These are phyloP conservation scores for Aspergillus japonicus DNA, from an alignment of 2,329 filamentous ascomycete species.

Conservation along the genomic window DNA sequence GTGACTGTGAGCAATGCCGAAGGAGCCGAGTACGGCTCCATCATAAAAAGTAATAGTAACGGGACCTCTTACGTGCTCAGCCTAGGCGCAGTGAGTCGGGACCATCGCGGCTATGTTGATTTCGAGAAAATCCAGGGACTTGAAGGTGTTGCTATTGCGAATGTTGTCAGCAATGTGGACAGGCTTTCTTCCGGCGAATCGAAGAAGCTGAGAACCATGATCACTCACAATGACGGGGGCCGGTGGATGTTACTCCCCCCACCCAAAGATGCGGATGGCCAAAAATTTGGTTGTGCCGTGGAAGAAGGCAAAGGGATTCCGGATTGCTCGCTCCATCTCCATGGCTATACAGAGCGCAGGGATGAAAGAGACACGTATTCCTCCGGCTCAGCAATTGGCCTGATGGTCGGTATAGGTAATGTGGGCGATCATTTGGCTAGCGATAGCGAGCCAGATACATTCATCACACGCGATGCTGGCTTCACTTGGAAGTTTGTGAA, in stretches of 20 bases:
- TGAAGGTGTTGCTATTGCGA: constrained; percentile 86
- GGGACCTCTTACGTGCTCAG: constrained; percentile 92
- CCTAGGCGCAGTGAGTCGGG: constrained; percentile 75
- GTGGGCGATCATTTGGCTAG: constrained; percentile 71
- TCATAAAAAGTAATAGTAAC: constrained; percentile 98
- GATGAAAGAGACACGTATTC: constrained; percentile 85
- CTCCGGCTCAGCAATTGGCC: constrained; percentile 79
- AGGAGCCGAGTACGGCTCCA: constrained; percentile 73
- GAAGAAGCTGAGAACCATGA: constrained; percentile 85
- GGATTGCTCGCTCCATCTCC: constrained; percentile 83
- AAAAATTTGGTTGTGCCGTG: constrained; percentile 67
- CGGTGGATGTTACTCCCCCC: constrained; percentile 77
- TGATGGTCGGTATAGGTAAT: constrained; percentile 91
- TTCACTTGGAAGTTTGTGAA: constrained; percentile 81
- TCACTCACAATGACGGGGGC: constrained; percentile 94
- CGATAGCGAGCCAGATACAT: constrained; percentile 77
- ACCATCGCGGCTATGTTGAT: constrained; percentile 76
- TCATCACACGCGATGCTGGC: constrained; percentile 88
- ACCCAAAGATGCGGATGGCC: constrained; percentile 72
- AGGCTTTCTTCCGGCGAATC: constrained; percentile 57
- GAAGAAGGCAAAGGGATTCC: constrained; percentile 53
- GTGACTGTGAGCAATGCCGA: constrained; percentile 71
- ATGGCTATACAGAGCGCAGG: constrained; percentile 87
- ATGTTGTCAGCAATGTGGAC: constrained; percentile 74
- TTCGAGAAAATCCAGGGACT: constrained; percentile 94